These are phyloP conservation scores for Metarhizium robertsii DNA, from an alignment of 2,329 filamentous ascomycete genomes.

Conservation along the genomic window DNA sequence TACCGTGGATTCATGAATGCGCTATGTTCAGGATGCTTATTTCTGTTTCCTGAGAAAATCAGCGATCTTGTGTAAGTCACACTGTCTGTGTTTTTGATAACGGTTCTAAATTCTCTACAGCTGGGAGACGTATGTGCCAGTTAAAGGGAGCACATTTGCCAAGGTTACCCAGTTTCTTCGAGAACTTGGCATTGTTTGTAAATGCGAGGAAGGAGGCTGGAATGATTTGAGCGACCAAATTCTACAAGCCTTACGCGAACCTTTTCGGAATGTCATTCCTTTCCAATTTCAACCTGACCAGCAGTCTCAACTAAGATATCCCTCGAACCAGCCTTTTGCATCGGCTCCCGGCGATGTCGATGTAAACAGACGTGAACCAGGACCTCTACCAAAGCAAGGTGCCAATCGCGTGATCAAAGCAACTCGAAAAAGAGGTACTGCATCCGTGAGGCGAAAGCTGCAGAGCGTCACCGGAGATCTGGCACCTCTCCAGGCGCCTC, in stretches of 20 bases:
- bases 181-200: background rate
- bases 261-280: background rate
- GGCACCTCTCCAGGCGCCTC: background rate
- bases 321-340: background rate
- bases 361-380: background rate
- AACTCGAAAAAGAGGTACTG: background rate
- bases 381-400: background rate
- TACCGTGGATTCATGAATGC: background rate
- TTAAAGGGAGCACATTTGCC: background rate
- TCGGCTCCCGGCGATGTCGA: background rate
- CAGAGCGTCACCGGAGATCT: background rate
- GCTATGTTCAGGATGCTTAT: background rate
- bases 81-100: background rate
- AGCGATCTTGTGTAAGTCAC: background rate
- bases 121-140: background rate
- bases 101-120: background rate
- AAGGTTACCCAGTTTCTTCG: background rate
- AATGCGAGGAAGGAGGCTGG: background rate
- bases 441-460: background rate
- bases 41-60: background rate
- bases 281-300: background rate
- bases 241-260: background rate
- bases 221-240: background rate
- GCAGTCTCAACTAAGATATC: background rate
- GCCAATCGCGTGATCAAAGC: background rate